These are phyloP conservation scores for Fusarium humuli DNA, from an alignment of 2,329 filamentous ascomycete species.

Conservation along the genomic window DNA sequence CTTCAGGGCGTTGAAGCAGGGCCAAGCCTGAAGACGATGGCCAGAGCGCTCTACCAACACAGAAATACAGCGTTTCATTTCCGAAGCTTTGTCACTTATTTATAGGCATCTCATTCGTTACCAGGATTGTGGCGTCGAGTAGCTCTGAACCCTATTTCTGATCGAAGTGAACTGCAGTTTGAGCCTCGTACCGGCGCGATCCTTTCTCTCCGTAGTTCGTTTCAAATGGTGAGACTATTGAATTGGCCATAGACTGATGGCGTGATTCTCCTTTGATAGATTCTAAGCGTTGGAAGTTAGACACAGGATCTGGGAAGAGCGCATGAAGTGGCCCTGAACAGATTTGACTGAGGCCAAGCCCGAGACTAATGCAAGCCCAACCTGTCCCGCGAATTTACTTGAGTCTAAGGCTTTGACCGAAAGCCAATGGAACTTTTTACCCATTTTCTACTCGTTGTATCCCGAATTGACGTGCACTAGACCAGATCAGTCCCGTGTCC, in stretches of 20 bases:
- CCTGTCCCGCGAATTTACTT: neutral
- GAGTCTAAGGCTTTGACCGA: too few species aligned
- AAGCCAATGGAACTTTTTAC: neutral
- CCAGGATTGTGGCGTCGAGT: neutral
- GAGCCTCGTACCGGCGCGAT: neutral
- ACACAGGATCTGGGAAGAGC: neutral
- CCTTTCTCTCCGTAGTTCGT: neutral
- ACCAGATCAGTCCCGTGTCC: neutral
- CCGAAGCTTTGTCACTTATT: neutral
- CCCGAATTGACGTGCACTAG: neutral
- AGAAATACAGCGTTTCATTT: neutral
- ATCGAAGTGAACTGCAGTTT: neutral
- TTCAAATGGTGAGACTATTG: neutral
- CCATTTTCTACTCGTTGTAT: neutral
- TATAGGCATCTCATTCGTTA: neutral
- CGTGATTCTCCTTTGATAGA: neutral
- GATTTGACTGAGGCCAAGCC: neutral
- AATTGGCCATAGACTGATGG: neutral
- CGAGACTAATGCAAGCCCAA: neutral
- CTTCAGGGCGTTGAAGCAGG: neutral
- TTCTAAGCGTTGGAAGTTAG: accelerated
- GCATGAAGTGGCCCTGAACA: accelerated
- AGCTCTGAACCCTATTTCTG: constrained; percentile 15
- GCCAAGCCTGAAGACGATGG: neutral
- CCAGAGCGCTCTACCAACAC: neutral